These are phyloP conservation scores for Hirschioporus abietinus DNA, from an alignment of 768 basidiomycete genomes.

Conservation along the genomic window DNA sequence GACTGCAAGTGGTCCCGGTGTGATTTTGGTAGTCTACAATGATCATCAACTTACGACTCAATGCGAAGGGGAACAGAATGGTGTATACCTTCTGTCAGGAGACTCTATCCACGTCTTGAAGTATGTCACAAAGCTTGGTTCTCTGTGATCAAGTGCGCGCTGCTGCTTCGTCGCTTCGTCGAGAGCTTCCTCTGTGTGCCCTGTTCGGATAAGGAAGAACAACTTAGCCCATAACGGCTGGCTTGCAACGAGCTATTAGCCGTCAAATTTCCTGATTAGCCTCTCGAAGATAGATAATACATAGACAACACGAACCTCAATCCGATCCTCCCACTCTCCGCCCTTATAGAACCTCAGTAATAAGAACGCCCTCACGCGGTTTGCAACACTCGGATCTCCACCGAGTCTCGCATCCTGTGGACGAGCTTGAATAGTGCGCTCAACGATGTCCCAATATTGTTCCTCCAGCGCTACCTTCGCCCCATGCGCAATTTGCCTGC, in stretches of 20 bases:
- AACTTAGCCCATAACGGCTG: constrained; percentile 91
- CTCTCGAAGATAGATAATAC: constrained; percentile 6
- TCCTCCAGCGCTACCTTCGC: constrained; percentile 80
- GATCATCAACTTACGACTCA: constrained; percentile 8
- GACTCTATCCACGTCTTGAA: constrained; percentile 83
- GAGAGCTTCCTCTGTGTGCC: constrained; percentile 76
- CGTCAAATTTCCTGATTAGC: neutral
- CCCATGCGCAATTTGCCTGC: constrained; percentile 73
- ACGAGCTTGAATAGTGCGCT: constrained; percentile 73
- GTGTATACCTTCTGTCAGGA: constrained; percentile 63
- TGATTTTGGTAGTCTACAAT: constrained; percentile 55
- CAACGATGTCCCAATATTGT: constrained; percentile 82
- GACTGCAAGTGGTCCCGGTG: constrained; percentile 78
- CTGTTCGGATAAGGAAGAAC: constrained; percentile 89
- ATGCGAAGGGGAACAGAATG: constrained; percentile 1
- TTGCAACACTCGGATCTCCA: constrained; percentile 84
- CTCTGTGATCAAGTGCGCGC: constrained; percentile 66
- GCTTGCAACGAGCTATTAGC: constrained; percentile 69
- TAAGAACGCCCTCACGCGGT: constrained; percentile 87
- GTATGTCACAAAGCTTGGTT: constrained; percentile 76
- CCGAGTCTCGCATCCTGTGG: constrained; percentile 85
- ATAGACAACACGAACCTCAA: constrained; percentile 57
- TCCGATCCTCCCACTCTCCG: constrained; percentile 78
- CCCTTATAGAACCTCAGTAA: constrained; percentile 74
- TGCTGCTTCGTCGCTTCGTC: constrained; percentile 68